Evolutionary conservation across 1,284 basidiomycete genomes (phyloP).

Genomic region (Sparassis latifolia): DNA sequence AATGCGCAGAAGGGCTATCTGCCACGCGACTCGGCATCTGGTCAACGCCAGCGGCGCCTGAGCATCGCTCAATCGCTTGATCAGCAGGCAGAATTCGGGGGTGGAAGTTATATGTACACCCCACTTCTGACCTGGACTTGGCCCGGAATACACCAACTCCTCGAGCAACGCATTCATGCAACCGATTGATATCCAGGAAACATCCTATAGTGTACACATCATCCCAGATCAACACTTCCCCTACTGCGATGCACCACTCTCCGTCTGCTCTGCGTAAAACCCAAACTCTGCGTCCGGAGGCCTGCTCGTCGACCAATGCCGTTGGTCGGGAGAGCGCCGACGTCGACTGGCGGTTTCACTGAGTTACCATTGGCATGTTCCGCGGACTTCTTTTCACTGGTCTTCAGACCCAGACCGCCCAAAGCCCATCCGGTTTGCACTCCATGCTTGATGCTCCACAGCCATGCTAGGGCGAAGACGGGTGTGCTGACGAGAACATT

Average conservation of each 20-base stretch:
- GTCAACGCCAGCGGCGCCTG: no score
- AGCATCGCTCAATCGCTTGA: no score
- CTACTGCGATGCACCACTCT: slow-evolving; percentile 7
- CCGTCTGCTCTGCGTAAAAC: slow-evolving; percentile 11
- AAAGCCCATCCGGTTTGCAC: slow-evolving; percentile 64
- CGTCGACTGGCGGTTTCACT: slow-evolving; percentile 1
- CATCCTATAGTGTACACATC: no score
- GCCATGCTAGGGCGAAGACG: slow-evolving; percentile 68
- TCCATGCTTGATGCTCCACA: slow-evolving; percentile 72
- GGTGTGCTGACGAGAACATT: slow-evolving; percentile 82
- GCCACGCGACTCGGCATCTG: no score
- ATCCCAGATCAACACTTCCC: slow-evolving; percentile 1
- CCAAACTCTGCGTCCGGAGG: slow-evolving; percentile 14
- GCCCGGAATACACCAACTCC: no score
- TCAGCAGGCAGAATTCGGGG: no score
- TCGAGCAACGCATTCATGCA: no score
- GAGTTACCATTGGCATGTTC: neutral
- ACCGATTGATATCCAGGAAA: no score
- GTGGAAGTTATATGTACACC: no score
- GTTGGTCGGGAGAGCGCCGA: neutral
- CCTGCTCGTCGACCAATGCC: slow-evolving; percentile 3
- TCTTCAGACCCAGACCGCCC: slow-evolving; percentile 26
- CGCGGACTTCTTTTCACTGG: neutral
- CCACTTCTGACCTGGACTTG: no score
- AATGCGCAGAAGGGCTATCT: no score